Percentiles rank a stretch among this genome's conserved stretches.
Evolutionary conservation across 2,329 filamentous ascomycete genomes (phyloP).

Genomic region (Dryadomyces sulphureus): DNA sequence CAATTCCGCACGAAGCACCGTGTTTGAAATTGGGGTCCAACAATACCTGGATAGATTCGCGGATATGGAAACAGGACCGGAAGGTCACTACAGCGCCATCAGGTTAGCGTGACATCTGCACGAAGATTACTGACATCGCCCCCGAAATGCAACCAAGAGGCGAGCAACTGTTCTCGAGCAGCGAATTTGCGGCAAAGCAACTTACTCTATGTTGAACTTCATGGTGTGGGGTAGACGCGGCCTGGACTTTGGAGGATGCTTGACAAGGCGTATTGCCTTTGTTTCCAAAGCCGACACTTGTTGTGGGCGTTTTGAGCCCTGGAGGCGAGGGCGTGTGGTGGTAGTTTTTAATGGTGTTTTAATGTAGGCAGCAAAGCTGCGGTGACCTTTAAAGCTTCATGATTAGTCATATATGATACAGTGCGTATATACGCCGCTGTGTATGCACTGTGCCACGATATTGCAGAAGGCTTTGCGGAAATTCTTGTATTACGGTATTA

Average conservation of each 20-base stretch:
- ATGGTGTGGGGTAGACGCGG: conserved; percentile 16
- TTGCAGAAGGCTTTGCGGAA: no score
- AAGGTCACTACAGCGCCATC: conserved; percentile 26
- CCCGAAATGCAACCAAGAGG: background rate
- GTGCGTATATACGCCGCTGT: background rate
- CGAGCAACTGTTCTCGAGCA: background rate
- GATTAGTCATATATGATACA: background rate
- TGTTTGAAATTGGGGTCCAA: background rate
- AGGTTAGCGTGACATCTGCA: background rate
- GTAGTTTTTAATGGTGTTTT: background rate
- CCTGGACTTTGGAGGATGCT: background rate
- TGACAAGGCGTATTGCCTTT: background rate
- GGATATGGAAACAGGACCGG: conserved; percentile 43
- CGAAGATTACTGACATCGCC: background rate
- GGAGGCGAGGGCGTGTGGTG: background rate
- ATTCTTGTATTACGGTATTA: background rate
- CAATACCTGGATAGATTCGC: conserved; percentile 28
- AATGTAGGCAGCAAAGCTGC: background rate
- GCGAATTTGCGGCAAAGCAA: background rate
- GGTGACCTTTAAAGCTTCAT: background rate
- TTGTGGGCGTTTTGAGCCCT: background rate
- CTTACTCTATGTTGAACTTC: conserved; percentile 38
- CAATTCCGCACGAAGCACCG: no score
- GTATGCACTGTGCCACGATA: background rate
- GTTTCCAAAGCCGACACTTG: background rate